Conservation (phyloP, 305 asterid species). For the Withania somnifera region DNA sequence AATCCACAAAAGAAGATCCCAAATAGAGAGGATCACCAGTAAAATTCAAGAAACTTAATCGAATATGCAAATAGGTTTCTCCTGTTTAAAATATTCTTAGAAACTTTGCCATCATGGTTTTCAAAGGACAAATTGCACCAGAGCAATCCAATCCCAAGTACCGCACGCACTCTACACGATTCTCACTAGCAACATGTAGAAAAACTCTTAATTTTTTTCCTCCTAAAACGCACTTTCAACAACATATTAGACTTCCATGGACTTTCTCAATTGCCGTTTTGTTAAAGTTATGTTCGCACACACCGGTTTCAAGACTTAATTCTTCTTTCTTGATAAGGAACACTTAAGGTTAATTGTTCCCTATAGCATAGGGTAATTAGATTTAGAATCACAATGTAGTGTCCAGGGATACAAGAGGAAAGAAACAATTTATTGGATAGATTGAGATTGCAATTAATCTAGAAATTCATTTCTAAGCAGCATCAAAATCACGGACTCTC, state of each 20-base stretch:
- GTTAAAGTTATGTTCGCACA: not conserved
- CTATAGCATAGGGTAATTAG: not conserved
- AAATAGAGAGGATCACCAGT: slow-evolving; percentile 2
- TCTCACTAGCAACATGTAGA: not conserved
- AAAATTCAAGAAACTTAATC: slow-evolving; percentile 1
- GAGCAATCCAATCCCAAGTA: not conserved
- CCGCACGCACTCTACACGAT: not conserved
- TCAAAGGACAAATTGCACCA: not conserved
- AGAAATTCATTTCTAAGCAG: not conserved
- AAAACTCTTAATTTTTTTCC: not conserved
- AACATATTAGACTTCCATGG: not conserved
- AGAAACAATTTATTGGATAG: not conserved
- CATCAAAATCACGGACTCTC: not conserved
- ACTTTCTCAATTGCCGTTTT: not conserved
- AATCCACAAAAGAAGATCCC: slow-evolving; percentile 15
- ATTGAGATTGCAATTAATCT: not conserved
- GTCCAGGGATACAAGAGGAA: not conserved
- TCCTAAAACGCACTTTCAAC: not conserved
- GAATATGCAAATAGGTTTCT: slow-evolving; percentile 10
- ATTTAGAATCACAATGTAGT: not conserved
- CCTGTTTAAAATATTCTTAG: not conserved
- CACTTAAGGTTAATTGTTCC: not conserved
- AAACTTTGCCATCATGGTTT: not conserved
- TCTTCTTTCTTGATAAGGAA: too few relatives aligned
- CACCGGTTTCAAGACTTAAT: not conserved